Base-by-base conservation (phyloP, 192 early-diverging fungal genomes). In the Backusella sp. region DNA sequence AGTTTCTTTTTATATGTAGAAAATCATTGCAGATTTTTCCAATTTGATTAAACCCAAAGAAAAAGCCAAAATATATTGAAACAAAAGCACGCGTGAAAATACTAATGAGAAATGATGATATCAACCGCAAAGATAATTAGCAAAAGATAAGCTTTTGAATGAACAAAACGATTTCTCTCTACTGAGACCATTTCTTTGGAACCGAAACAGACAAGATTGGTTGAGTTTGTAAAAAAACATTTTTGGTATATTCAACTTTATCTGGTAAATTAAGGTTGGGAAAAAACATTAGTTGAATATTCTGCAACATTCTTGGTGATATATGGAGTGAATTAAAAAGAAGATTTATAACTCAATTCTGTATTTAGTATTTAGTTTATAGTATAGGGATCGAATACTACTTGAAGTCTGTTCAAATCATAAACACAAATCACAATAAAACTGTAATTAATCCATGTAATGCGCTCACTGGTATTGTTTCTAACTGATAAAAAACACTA, bases 141-240 rank as follows among this genome's bases (percentile, higher is more conserved):
- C 19, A 19, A 26, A 59, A 59, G 7, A 59, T 26, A 59, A 12
- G 23, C 52, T 59, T 49, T 49, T 49, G 21, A 26, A 1, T 59
- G 23, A 59, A 59, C 2, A 59, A 59, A 23, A 26, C 3, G 53
- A 21, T 26, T 59, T 59, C 53, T 53, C 17, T 59, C 8, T 26
- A 26, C 53, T 59, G 53, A 59, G 53, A 59, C 53, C 53, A 59
- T 49, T 49, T 49, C 6, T n/a, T 49, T 49, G 46, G 46, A 49
- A 49, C 46, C 46, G 46, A 49, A 49, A 49, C 46, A 49, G 19
- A 49, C 5, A 49, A 19, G 46, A 49, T 49, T 49, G 53, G 23
- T 59, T 59, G 53, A 26, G 53, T 59, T 59, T 59, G 21, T 59
- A 59, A 59, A 59, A 59, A 23, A 53, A 49, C n/a, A 49, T 49